Conservation (phyloP, 2,329 filamentous ascomycete genomes). For the Xylariaceae sp. region DNA sequence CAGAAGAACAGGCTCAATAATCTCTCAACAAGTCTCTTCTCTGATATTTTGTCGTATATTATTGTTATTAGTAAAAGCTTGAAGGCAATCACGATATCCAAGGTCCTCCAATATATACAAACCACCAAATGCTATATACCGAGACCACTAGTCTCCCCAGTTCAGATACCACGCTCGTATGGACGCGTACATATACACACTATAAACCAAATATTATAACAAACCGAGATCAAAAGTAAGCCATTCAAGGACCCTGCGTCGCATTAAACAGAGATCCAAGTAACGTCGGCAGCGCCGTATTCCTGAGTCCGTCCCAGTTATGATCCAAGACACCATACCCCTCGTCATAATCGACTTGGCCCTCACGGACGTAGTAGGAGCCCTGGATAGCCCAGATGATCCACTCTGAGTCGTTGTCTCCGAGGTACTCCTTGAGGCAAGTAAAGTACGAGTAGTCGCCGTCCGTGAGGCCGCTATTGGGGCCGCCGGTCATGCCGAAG, state of each 20-base stretch:
- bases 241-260: conserved; percentile 39
- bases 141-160: too few species aligned
- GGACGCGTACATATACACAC: too few species aligned
- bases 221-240: not conserved
- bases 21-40: too few species aligned
- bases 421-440: conserved; percentile 51
- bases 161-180: too few species aligned
- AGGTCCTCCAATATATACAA: too few species aligned
- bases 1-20: too few species aligned
- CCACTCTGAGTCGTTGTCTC: conserved; percentile 56
- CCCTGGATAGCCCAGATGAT: conserved; percentile 56
- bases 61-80: too few species aligned
- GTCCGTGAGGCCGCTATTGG: conserved; percentile 38
- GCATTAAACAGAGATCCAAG: conserved; percentile 37
- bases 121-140: too few species aligned
- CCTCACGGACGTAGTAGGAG: conserved; percentile 54
- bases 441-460: conserved; percentile 46
- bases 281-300: conserved; percentile 24
- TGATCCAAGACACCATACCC: conserved; percentile 47
- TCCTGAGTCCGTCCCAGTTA: conserved; percentile 40
- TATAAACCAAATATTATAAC: too few species aligned
- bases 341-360: conserved; percentile 48
- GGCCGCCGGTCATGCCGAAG: conserved; percentile 44
- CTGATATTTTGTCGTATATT: too few species aligned
- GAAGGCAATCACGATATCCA: too few species aligned